A percentile compares a stretch with the other conserved stretches of the same genome.
phyloP scores from a whole-genome alignment of 2,329 filamentous ascomycete genomes.

The Botrytis fabae region DNA sequence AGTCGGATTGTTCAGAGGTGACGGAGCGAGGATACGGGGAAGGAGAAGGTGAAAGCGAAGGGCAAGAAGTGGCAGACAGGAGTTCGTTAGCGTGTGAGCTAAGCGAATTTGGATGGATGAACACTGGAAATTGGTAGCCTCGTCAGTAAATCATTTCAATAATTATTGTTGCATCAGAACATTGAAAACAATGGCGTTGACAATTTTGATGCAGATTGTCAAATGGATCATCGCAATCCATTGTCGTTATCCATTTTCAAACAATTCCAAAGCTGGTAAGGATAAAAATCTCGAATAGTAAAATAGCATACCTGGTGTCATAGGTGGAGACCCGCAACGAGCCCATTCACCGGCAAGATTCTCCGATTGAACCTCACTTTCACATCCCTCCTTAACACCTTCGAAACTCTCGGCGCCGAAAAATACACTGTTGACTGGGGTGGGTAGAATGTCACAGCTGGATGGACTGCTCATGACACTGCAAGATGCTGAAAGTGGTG shows the following conservation, averaged over 20 bases:
- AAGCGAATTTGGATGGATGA: constrained; percentile 67
- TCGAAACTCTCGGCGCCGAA: constrained; percentile 68
- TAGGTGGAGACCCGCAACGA: constrained; percentile 74
- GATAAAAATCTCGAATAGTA: background rate
- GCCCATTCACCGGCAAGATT: constrained; percentile 76
- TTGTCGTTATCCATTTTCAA: background rate
- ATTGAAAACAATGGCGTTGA: background rate
- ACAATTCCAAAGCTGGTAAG: background rate
- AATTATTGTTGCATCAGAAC: background rate
- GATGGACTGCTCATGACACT: constrained; percentile 86
- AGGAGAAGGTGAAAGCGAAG: constrained; percentile 84
- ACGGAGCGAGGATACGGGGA: constrained; percentile 73
- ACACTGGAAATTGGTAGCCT: constrained; percentile 49
- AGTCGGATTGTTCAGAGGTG: constrained; percentile 61
- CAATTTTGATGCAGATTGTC: background rate
- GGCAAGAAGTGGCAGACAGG: constrained; percentile 71
- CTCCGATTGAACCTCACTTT: constrained; percentile 70
- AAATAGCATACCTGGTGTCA: constrained; percentile 79
- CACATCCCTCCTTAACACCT: constrained; percentile 68
- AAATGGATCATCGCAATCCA: background rate
- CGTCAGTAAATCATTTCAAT: constrained; percentile 13
- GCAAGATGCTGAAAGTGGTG: constrained; percentile 79
- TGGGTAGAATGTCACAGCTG: constrained; percentile 73
- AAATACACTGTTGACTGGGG: constrained; percentile 79
- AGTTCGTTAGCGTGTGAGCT: constrained; percentile 66